phyloP scores from a whole-genome alignment of 2,329 filamentous ascomycete genomes.

The Ophiosphaerella korrae region DNA sequence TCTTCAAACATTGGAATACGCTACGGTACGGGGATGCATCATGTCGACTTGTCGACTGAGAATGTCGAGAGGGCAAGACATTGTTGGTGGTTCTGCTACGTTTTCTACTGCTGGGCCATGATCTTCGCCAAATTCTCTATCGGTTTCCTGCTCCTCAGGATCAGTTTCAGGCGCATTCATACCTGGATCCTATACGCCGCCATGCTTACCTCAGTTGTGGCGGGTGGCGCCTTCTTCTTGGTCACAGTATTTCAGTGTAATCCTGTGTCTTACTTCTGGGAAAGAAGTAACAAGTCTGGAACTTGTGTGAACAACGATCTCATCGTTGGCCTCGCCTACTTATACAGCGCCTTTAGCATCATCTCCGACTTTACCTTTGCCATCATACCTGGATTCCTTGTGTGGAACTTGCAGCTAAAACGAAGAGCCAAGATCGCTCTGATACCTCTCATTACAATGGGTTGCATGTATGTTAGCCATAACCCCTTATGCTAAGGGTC shows the following conservation, averaged over 20 bases:
- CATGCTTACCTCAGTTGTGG: slow-evolving; percentile 44
- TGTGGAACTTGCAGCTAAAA: slow-evolving; percentile 58
- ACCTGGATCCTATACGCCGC: slow-evolving; percentile 47
- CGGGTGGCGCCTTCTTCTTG: slow-evolving; percentile 51
- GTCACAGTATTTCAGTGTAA: slow-evolving; percentile 58
- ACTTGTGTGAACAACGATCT: slow-evolving; percentile 50
- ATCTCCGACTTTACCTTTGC: slow-evolving; percentile 57
- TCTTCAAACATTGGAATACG: slow-evolving; percentile 36
- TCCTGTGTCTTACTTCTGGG: slow-evolving; percentile 58
- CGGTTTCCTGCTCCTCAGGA: slow-evolving; percentile 39
- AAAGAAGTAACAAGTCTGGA: slow-evolving; percentile 44
- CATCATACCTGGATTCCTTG: slow-evolving; percentile 56
- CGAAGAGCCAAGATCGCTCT: slow-evolving; percentile 56
- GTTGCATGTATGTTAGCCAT: slow-evolving; percentile 50
- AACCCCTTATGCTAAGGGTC: background rate
- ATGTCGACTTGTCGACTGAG: slow-evolving; percentile 24
- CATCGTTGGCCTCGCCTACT: slow-evolving; percentile 50
- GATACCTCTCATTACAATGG: slow-evolving; percentile 56
- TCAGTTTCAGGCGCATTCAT: slow-evolving; percentile 36
- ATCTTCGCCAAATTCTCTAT: slow-evolving; percentile 43
- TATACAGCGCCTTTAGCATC: slow-evolving; percentile 55
- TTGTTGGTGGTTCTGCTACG: slow-evolving; percentile 42
- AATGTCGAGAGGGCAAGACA: slow-evolving; percentile 31
- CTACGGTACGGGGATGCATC: slow-evolving; percentile 39
- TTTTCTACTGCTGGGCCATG: slow-evolving; percentile 40